These are phyloP conservation scores for Mucor sp. DNA, from an alignment of 371 early-diverging fungal genomes.

Conservation along the genomic window DNA sequence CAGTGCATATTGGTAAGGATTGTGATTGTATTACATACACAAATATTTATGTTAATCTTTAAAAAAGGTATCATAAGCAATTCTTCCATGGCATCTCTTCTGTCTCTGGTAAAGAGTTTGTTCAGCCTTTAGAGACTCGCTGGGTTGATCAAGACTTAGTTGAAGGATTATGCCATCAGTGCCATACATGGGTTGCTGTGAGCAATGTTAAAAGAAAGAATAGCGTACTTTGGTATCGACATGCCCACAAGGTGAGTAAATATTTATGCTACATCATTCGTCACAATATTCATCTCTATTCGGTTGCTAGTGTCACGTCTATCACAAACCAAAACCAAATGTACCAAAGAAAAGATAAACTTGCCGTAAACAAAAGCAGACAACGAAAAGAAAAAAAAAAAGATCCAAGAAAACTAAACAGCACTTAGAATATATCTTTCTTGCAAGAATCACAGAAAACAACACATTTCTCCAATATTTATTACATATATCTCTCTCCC, in stretches of 20 bases:
- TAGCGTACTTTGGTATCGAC: conserved; percentile 87
- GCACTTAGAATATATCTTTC: conserved; percentile 7
- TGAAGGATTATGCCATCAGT: conserved; percentile 90
- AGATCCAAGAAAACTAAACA: conserved; percentile 12
- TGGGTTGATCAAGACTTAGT: conserved; percentile 67
- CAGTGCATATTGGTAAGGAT: conserved; percentile 83
- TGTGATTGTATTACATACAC: not conserved
- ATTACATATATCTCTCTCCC: not conserved
- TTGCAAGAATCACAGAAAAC: not conserved
- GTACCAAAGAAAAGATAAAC: conserved; percentile 28
- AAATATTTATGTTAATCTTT: not conserved
- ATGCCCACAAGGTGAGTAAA: conserved; percentile 77
- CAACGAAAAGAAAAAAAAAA: not conserved
- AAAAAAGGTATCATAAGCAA: conserved; percentile 90
- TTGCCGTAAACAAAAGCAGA: not conserved
- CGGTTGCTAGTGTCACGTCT: conserved; percentile 73
- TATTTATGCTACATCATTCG: not conserved
- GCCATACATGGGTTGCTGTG: conserved; percentile 83
- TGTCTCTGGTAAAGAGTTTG: conserved; percentile 80
- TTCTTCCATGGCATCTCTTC: conserved; percentile 93
- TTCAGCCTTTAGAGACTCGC: conserved; percentile 74
- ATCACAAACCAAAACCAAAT: conserved; percentile 74
- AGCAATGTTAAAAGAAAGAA: conserved; percentile 78
- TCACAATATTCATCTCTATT: not conserved
- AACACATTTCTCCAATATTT: not conserved